Evolutionary conservation across 495 filamentous ascomycete species (phyloP), one percentile per base, ranked within the genome.

Genomic region (Xylaria venustula): DNA sequence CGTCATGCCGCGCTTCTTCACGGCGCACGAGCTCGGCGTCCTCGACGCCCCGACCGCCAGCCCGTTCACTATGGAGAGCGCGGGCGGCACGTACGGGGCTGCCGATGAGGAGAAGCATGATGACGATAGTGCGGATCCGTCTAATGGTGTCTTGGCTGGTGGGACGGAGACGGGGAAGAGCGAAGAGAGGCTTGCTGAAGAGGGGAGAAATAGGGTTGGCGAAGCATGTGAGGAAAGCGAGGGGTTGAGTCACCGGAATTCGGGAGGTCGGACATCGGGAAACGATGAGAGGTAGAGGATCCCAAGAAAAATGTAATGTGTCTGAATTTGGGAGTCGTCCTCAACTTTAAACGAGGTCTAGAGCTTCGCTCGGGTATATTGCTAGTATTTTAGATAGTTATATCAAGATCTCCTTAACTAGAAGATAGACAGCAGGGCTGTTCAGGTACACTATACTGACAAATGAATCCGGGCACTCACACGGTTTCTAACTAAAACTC

Each of bases 11-110:
- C 75, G 75, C 41, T 86, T 82, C 74, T 90, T 97, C 63, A 79
- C 77, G 0, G 64, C 75, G 0, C 80, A 87, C 64, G 93, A 97
- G 76, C 71, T 98, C 42, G 69, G 71, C 0, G 67, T 87, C 2
- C 70, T 98, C 65, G 93, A 98, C 77, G 87, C 74, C 32, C 88
- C 90, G 0, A 92, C 92, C 1, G 91, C 92, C 19, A 90, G 90
- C 69, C 81, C 84, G 36, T 94, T 95, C 66, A 92, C 88, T 0
- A 92, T 95, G 87, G 88, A 92, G 78, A 88, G 87, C 65, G 88
- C 89, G 7, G 89, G 91, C 22, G 92, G 90, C 2, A 82, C 80
- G 58, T 86, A 85, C 73, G 68, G 60, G 36, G 54, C 58, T 1
- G 53, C 42, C 19, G 37, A 26, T 12, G 56, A 37, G 20, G 54